Conservation (phyloP, 2,329 filamentous ascomycete genomes). For the Celoporthe dispersa region DNA sequence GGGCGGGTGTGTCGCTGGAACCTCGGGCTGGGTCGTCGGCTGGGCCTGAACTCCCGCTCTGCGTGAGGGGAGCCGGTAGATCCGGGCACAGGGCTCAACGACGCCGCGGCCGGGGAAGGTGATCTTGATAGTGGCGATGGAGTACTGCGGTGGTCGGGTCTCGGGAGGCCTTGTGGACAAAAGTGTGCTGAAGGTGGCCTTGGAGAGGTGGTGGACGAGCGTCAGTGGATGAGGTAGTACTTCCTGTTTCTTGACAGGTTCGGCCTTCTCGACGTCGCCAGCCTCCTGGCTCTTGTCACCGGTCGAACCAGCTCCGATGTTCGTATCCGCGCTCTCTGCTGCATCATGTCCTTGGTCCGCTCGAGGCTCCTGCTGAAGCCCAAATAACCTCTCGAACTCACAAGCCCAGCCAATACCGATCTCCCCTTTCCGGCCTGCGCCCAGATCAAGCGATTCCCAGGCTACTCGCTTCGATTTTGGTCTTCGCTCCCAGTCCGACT, state of each 20-base stretch:
- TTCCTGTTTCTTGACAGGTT: not conserved
- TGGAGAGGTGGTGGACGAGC: constrained; percentile 44
- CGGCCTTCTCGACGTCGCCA: constrained; percentile 11
- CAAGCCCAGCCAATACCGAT: constrained; percentile 81
- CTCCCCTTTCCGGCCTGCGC: constrained; percentile 77
- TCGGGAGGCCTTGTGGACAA: constrained; percentile 33
- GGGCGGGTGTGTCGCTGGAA: constrained; percentile 50
- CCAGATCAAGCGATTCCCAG: constrained; percentile 76
- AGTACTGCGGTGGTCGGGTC: constrained; percentile 42
- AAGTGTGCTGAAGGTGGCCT: constrained; percentile 40
- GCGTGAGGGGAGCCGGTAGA: constrained; percentile 78
- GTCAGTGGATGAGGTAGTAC: constrained; percentile 32
- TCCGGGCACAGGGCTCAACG: constrained; percentile 72
- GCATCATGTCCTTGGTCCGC: constrained; percentile 28
- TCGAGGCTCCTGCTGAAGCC: constrained; percentile 32
- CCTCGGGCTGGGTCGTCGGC: constrained; percentile 45
- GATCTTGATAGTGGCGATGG: constrained; percentile 67
- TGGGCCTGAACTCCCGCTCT: constrained; percentile 26
- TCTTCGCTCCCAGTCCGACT: constrained; percentile 71
- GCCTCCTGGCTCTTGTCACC: constrained; percentile 23
- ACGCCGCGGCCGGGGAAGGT: constrained; percentile 72
- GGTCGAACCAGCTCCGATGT: not conserved
- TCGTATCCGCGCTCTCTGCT: constrained; percentile 23
- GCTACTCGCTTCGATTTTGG: constrained; percentile 82
- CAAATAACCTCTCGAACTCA: constrained; percentile 77